Base-by-base conservation (phyloP, 208 protist genomes). In the Naegleria fowleri region DNA sequence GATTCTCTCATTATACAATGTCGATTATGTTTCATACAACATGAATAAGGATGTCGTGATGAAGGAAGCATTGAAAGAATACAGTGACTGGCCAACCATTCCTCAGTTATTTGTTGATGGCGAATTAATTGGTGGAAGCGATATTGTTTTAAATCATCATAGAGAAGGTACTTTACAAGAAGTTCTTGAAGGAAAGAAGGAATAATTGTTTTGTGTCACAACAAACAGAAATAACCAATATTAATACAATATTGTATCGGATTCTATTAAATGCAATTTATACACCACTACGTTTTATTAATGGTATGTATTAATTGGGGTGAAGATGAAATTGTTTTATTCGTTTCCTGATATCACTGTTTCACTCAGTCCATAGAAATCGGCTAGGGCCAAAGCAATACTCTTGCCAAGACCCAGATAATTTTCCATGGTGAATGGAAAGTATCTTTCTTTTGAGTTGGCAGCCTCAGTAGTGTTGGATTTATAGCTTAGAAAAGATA, bases 61-160 rank as follows among this genome's bases (percentile, higher is more conserved):
- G 90, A 95, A 97, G 59, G 95, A 96, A 91, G 97, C 97, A 91
- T 95, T 99, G 39, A 99, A 99, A 94, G 94, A 97, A 90, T 97
- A 97, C 83, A 97, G 95, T 41, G 94, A 98, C 90, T 99, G 98
- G 98, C 98, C 97, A 36, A 99, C 98, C 5, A 97, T 99, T 90
- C 98, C 98, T 40, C 98, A 99, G 93, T 90, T 99, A 83, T 99
- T 97, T 91, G 90, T 99, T 43, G 97, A 98, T 86, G 97, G 97
- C 33, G 97, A 99, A 92, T 98, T 99, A 92, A 95, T 96, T 33
- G 97, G 97, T 38, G 97, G 97, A 38, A 94, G 96, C 83, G 97
- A 99, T 92, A 97, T 99, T 88, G 93, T 98, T 25, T 91, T 98
- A 52, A 95, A 98, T 93, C 96, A 98, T 95, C 94, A 96, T 79